Conservation (phyloP, 176 grass and related monocot genomes). For the Aegilops sharonensis region DNA sequence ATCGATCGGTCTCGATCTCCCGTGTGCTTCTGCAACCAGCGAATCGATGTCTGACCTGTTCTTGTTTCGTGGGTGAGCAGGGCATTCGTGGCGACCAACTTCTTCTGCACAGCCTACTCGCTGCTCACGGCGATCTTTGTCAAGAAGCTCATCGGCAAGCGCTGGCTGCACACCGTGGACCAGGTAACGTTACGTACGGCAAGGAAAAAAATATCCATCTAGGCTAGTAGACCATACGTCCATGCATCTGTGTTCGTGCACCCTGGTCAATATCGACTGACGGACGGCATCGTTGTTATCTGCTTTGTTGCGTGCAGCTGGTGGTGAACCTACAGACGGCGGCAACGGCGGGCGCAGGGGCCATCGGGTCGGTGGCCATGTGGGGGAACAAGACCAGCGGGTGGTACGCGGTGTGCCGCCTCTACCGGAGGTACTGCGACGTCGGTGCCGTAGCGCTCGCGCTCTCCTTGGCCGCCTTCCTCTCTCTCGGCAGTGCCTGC, state of each 20-base stretch:
- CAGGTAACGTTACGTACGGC: slow-evolving; percentile 27
- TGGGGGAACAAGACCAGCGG: slow-evolving; percentile 48
- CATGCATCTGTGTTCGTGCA: neutral
- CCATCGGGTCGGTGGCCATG: slow-evolving; percentile 36
- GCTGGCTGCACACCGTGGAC: slow-evolving; percentile 41
- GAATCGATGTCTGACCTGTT: neutral
- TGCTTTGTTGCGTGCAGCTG: slow-evolving; percentile 6
- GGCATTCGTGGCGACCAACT: slow-evolving; percentile 42
- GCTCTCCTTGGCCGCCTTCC: slow-evolving; percentile 29
- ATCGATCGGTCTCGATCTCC: neutral
- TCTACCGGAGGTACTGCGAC: slow-evolving; percentile 41
- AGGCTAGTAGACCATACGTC: neutral
- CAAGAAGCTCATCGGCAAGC: neutral
- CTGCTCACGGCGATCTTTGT: slow-evolving; percentile 6
- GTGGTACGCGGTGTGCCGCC: slow-evolving; percentile 52
- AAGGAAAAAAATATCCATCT: neutral
- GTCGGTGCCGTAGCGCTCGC: slow-evolving; percentile 23
- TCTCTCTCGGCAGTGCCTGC: slow-evolving; percentile 17
- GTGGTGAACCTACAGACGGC: slow-evolving; percentile 37
- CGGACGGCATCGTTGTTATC: neutral
- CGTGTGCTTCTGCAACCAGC: neutral
- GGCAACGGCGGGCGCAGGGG: slow-evolving; percentile 21
- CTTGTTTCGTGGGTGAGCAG: neutral
- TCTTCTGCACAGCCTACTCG: slow-evolving; percentile 30
- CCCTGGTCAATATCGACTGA: neutral